A percentile compares a stretch with the other conserved stretches of the same genome.
These are phyloP conservation scores for Boletus fagicola DNA, from an alignment of 768 basidiomycete species.

Conservation along the genomic window DNA sequence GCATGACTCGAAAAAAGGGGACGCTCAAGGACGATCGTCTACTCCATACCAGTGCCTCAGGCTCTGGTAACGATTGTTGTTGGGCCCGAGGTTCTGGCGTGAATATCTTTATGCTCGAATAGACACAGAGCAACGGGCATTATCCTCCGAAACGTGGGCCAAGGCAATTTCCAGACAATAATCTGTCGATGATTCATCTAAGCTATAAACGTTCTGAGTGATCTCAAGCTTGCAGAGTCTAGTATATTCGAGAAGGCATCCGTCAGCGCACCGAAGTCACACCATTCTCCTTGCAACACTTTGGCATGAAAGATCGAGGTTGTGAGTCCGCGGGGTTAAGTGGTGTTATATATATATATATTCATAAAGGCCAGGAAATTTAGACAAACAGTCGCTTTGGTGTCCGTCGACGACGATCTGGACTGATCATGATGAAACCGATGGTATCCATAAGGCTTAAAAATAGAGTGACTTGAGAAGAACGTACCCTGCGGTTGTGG, in stretches of 20 bases:
- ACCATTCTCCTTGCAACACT: neutral
- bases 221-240: too few relatives aligned
- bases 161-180: too few relatives aligned
- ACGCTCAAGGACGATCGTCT: too few relatives aligned
- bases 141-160: too few relatives aligned
- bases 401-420: neutral
- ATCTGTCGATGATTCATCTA: too few relatives aligned
- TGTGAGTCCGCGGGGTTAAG: neutral
- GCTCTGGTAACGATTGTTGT: neutral
- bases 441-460: neutral
- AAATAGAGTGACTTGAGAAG: too few relatives aligned
- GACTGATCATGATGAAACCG: too few relatives aligned
- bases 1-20: too few relatives aligned
- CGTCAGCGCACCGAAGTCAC: neutral
- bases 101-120: neutral
- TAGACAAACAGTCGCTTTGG: neutral
- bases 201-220: neutral
- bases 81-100: too few relatives aligned
- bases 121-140: too few relatives aligned
- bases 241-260: neutral
- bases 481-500: neutral
- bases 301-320: neutral
- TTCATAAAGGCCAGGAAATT: too few relatives aligned
- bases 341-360: too few relatives aligned
- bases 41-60: neutral